Percentiles rank a stretch among this genome's conserved stretches.
These are phyloP conservation scores for Bryopsis sp. DNA, from an alignment of 139 green algal genomes.

Conservation along the genomic window DNA sequence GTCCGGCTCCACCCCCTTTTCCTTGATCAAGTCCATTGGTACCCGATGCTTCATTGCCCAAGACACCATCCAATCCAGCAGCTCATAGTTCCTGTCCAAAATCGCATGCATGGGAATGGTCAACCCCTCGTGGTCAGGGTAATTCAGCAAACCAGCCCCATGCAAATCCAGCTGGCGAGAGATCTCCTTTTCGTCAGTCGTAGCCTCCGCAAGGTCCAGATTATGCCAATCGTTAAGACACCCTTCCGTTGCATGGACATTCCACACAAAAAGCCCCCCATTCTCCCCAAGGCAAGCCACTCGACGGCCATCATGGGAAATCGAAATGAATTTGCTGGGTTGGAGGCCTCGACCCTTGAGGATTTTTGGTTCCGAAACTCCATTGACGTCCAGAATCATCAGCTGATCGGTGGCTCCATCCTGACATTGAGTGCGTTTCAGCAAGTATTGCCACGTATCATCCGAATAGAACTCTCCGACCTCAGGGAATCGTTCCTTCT, in stretches of 20 bases:
- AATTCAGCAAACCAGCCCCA: constrained; percentile 12
- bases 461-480: no score
- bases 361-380: not conserved
- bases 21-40: not conserved
- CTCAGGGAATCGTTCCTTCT: not conserved
- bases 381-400: not conserved
- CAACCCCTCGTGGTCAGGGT: constrained; percentile 5
- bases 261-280: not conserved
- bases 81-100: constrained; percentile 1
- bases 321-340: constrained; percentile 3
- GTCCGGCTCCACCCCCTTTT: not conserved
- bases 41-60: not conserved
- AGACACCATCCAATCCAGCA: not conserved
- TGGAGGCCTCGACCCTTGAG: not conserved
- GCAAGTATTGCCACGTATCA: no score
- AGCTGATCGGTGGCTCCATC: not conserved
- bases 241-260: not conserved
- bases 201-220: not conserved
- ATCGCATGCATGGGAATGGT: constrained; percentile 1
- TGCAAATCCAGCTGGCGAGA: not conserved
- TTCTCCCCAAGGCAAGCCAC: constrained; percentile 6
- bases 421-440: no score
- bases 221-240: constrained; percentile 6
- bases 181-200: not conserved
- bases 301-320: constrained; percentile 8